phyloP scores from a whole-genome alignment of 495 filamentous ascomycete genomes.

The Usnea hakonensis region DNA sequence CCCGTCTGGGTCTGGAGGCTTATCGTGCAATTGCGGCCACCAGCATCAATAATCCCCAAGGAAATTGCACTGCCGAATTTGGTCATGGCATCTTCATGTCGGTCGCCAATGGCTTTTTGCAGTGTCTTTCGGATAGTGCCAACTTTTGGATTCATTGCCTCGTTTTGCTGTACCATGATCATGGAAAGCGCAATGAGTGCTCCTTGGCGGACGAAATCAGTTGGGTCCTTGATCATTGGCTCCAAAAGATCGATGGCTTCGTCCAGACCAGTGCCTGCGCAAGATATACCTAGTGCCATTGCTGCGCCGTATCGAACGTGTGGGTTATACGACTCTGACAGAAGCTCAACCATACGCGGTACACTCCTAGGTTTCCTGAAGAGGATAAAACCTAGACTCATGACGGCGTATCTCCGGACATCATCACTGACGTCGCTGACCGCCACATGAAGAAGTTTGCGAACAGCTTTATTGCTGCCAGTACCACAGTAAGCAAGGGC shows the following conservation, averaged over 20 bases:
- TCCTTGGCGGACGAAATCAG: slow-evolving; percentile 96
- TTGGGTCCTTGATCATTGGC: slow-evolving; percentile 99
- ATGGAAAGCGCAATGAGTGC: slow-evolving; percentile 92
- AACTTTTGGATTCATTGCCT: slow-evolving; percentile 89
- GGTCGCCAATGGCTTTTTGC: slow-evolving; percentile 84
- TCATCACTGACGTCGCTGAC: slow-evolving; percentile 99
- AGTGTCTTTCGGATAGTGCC: slow-evolving; percentile 73
- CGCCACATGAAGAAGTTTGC: slow-evolving; percentile 92
- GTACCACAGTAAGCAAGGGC: slow-evolving; percentile 96
- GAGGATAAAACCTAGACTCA: slow-evolving; percentile 96
- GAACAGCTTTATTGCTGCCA: slow-evolving; percentile 96
- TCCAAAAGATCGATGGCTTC: slow-evolving; percentile 96
- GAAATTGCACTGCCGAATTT: slow-evolving; percentile 95
- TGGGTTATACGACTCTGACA: slow-evolving; percentile 97
- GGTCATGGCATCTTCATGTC: slow-evolving; percentile 98
- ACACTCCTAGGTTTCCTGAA: slow-evolving; percentile 97
- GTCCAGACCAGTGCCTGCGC: slow-evolving; percentile 91
- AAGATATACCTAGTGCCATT: slow-evolving; percentile 97
- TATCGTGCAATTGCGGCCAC: slow-evolving; percentile 96
- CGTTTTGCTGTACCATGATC: slow-evolving; percentile 98
- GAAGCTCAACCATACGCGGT: slow-evolving; percentile 96
- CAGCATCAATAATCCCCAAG: slow-evolving; percentile 95
- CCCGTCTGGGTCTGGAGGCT: slow-evolving; percentile 95
- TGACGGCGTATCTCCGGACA: slow-evolving; percentile 91
- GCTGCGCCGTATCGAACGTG: slow-evolving; percentile 97